Evolutionary conservation across 1,284 basidiomycete species (phyloP), one percentile per base, ranked within the genome.

Genomic region (Ceratobasidium sp.): DNA sequence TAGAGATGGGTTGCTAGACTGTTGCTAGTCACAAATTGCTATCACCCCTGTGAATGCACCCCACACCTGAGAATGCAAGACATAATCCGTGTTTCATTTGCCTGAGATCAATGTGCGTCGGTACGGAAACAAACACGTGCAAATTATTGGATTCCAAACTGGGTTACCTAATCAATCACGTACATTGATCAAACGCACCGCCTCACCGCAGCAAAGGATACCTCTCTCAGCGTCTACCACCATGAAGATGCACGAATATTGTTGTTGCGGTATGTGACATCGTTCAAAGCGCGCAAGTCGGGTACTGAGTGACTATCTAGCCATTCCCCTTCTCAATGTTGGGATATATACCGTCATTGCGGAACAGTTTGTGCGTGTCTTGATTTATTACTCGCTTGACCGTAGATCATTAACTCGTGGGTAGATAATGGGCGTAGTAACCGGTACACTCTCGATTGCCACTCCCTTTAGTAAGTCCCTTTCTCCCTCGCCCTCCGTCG

Each of bases 261-360:
- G 72, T 47, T 72, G 71, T 56, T 72, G 71, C 44, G 71, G 71
- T 72, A 27, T 49, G 71, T 14, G 44, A 4, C 23, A 6, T 21
- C 9, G 21, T 44, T 4, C 27, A 9, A 30, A 19, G 11, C 25
- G 21, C 25, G 11, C n/a, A 3, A 25, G 4, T 14, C 21, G 23
- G 6, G 7, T 23, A 13, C 47, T 50, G 7, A 50, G 25, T 50
- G 14, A 8, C 19, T n/a, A 33, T n/a, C 89, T 88, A 75, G 93
- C 93, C 57, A 88, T 95, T 72, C 93, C 93, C 3, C 79, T 92
- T 59, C 82, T 93, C 71, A 95, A 96, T 79, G 83, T 87, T 70
- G 94, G 94, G 39, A 90, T 95, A 66, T 95, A 95, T 74, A 77
- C 84, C n/a, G 84, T 89, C 44, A 77, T 96, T 56, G 76, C 80